Evolutionary conservation across 164 flowering plant genomes (phyloP).

Genomic region (Annona cherimola): DNA sequence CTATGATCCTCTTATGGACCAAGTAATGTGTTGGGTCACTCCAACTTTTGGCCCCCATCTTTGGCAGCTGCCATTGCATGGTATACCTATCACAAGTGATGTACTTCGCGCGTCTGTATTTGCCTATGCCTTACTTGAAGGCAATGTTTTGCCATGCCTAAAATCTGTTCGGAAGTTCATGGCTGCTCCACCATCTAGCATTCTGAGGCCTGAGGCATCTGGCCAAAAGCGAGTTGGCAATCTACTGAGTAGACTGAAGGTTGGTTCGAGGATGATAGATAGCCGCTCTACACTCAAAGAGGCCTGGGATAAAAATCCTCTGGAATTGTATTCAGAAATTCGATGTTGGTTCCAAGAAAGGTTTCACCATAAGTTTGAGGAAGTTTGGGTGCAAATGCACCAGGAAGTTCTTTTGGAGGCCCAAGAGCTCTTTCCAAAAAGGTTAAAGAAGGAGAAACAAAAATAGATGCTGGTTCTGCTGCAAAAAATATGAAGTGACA

Average conservation of each 20-base stretch:
- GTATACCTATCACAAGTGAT: conserved; percentile 38
- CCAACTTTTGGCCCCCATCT: conserved; percentile 71
- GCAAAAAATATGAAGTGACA: background rate
- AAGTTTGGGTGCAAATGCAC: conserved; percentile 70
- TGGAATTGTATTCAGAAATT: conserved; percentile 47
- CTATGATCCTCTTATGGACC: conserved; percentile 57
- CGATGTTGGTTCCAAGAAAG: conserved; percentile 65
- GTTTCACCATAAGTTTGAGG: conserved; percentile 41
- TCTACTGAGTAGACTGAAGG: conserved; percentile 45
- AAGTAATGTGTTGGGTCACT: conserved; percentile 46
- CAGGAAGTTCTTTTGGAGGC: conserved; percentile 45
- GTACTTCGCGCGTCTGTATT: conserved; percentile 47
- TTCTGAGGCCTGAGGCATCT: conserved; percentile 56
- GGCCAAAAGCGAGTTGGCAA: conserved; percentile 76
- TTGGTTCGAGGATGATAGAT: conserved; percentile 32
- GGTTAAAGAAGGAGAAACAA: conserved; percentile 22
- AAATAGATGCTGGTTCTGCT: background rate
- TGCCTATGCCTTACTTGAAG: conserved; percentile 77
- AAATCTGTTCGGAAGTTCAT: conserved; percentile 33
- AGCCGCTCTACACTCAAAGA: conserved; percentile 49
- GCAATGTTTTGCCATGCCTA: conserved; percentile 80
- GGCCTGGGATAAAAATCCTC: conserved; percentile 63
- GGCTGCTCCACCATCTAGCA: conserved; percentile 51
- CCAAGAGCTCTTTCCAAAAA: conserved; percentile 44
- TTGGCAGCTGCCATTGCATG: conserved; percentile 72